Conservation (phyloP, 2,329 filamentous ascomycete species). For the Nakataea oryzae region DNA sequence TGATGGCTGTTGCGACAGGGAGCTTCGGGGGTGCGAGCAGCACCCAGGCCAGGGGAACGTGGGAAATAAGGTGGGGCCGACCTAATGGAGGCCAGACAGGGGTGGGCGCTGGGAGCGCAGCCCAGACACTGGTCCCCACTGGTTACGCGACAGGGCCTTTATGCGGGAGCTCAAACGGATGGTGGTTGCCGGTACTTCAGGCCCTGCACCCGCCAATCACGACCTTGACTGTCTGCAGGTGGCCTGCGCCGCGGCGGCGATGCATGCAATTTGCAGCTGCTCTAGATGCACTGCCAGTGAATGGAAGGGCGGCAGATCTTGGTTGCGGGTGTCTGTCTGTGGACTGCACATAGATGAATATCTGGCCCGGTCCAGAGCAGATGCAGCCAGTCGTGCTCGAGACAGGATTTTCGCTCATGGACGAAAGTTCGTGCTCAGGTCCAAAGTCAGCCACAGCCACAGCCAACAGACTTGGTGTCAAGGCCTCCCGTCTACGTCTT, state of each 20-base stretch:
- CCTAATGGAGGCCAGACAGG: slow-evolving; percentile 3
- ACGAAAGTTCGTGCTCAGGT: background rate
- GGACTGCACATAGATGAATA: background rate
- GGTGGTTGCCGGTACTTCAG: background rate
- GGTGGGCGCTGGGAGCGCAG: background rate
- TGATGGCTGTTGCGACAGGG: slow-evolving; percentile 6
- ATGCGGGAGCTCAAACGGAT: background rate
- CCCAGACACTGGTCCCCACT: background rate
- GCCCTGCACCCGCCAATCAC: background rate
- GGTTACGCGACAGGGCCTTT: background rate
- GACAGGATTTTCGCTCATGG: no score
- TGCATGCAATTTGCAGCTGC: background rate
- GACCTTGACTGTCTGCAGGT: background rate
- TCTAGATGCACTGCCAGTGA: slow-evolving; percentile 8
- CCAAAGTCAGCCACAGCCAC: background rate
- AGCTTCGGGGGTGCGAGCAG: background rate
- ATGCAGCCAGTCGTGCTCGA: background rate
- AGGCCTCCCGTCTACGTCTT: no score
- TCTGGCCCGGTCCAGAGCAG: background rate
- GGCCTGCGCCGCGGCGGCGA: slow-evolving; percentile 1
- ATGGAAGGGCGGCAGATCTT: slow-evolving; percentile 1
- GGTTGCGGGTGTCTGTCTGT: background rate
- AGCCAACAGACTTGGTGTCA: background rate
- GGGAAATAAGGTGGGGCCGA: slow-evolving; percentile 8
- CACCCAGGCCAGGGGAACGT: slow-evolving; percentile 4